Conservation (phyloP, 768 basidiomycete genomes). For the Trametes elegans region DNA sequence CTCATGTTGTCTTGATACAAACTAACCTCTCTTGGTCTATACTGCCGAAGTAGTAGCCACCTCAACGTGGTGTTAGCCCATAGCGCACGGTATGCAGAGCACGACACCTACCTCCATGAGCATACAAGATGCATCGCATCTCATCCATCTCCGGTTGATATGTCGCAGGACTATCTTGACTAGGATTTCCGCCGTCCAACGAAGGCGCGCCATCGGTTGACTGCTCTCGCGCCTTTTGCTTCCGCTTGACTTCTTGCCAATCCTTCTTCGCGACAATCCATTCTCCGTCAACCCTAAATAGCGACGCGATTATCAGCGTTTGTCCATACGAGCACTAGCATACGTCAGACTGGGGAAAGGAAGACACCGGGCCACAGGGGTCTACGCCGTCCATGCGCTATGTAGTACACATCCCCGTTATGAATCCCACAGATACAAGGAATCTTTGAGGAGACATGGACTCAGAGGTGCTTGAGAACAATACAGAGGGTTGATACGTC, state of each 20-base stretch:
- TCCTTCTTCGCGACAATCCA: constrained; percentile 89
- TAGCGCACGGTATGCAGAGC: neutral
- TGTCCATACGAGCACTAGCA: too few relatives aligned
- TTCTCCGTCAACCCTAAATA: constrained; percentile 70
- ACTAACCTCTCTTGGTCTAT: constrained; percentile 79
- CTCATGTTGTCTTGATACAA: neutral
- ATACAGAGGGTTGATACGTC: too few relatives aligned
- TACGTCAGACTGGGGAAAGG: too few relatives aligned
- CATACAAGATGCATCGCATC: constrained; percentile 80
- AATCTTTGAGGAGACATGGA: neutral
- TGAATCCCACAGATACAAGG: too few relatives aligned
- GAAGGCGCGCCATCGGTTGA: neutral
- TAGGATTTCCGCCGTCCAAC: neutral
- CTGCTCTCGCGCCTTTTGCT: constrained; percentile 43
- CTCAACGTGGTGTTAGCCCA: constrained; percentile 32
- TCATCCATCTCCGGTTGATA: constrained; percentile 77
- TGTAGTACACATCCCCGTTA: too few relatives aligned
- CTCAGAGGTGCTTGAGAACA: neutral
- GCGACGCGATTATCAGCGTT: neutral
- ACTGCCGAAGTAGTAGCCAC: constrained; percentile 84
- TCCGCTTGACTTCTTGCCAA: constrained; percentile 65
- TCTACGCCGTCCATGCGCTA: too few relatives aligned
- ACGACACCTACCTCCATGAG: constrained; percentile 61
- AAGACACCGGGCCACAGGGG: too few relatives aligned
- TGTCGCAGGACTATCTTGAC: constrained; percentile 21